Evolutionary conservation across 1,284 basidiomycete species (phyloP), one percentile per base, ranked within the genome.

Genomic region (Trichosporon faecale): DNA sequence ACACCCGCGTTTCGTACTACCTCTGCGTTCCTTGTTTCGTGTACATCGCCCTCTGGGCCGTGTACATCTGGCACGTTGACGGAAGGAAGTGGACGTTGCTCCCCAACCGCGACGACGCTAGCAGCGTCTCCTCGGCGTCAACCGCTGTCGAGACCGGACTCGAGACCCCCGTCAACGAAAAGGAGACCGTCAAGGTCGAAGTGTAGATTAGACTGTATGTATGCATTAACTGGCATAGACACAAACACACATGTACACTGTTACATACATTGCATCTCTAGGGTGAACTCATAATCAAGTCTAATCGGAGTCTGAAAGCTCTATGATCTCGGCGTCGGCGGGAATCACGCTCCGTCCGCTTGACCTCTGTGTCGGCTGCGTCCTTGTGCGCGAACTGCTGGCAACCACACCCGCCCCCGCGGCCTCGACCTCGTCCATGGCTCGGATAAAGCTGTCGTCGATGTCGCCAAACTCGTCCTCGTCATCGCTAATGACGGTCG

Each of bases 1-100:
- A 66, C 71, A 82, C 80, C 27, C 76, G 80, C 60, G 76, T 76
- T 27, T 82, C 81, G 14, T 83, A 75, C 77, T 83, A 76, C 76
- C 74, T 85, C 68, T 77, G 78, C 68, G 76, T 83, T 37, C 83
- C 83, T 2, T 79, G 79, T 68, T 84, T 85, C 75, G 66, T 80
- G 68, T 83, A 83, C 76, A 82, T 83, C 65, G 69, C 76, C 52
- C 61, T 68, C 31, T 83, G 82, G 78, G 77, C 79, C 27, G 49
- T 78, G 61, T 83, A 77, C 73, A 66, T 80, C 69, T 84, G 81
- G 82, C 78, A 76, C 78, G 75, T 78, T 49, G 82, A 84, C 69
- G 82, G 82, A 6, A 73, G 78, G 46, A 65, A 68, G 61, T 25
- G 27, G 8, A 64, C 66, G 16, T 29, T 21, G n/a, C 23, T 72